A percentile compares a stretch with the other conserved stretches of the same genome.
Evolutionary conservation across 129 eudicot genomes (phyloP).

Genomic region (Centrapalus pauciflorus): DNA sequence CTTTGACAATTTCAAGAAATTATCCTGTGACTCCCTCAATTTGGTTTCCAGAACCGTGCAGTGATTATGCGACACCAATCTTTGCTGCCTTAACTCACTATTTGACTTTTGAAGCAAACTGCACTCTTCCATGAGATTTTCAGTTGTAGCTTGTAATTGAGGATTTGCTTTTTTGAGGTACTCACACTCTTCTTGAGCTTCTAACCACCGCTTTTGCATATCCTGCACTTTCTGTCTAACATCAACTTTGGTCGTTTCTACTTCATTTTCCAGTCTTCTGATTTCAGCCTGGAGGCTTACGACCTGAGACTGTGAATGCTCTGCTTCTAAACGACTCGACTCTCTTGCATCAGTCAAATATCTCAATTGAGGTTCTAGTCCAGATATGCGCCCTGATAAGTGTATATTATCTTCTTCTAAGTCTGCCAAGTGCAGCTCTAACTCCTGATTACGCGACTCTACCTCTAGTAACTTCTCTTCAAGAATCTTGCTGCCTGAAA

Average conservation of each 20-base stretch:
- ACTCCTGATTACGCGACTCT: conserved; percentile 42
- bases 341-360: conserved; percentile 57
- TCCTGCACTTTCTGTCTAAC: conserved; percentile 48
- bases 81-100: conserved; percentile 54
- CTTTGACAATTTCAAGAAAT: conserved; percentile 30
- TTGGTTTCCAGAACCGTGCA: conserved; percentile 41
- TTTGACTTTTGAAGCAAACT: conserved; percentile 52
- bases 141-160: conserved; percentile 46
- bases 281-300: conserved; percentile 36
- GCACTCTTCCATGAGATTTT: conserved; percentile 59
- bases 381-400: conserved; percentile 57
- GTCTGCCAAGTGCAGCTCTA: conserved; percentile 44
- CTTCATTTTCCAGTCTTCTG: conserved; percentile 40
- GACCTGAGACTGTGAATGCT: conserved; percentile 42
- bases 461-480: conserved; percentile 42
- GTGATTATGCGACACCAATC: conserved; percentile 35
- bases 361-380: conserved; percentile 64
- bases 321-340: conserved; percentile 45
- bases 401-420: conserved; percentile 54
- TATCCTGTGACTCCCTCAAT: conserved; percentile 36
- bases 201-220: conserved; percentile 58
- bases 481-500: conserved; percentile 29
- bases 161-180: conserved; percentile 50
- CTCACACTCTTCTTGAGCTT: conserved; percentile 65
- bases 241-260: conserved; percentile 41